Conservation (phyloP, 2,329 filamentous ascomycete genomes). For the Curvularia eragrostidis region DNA sequence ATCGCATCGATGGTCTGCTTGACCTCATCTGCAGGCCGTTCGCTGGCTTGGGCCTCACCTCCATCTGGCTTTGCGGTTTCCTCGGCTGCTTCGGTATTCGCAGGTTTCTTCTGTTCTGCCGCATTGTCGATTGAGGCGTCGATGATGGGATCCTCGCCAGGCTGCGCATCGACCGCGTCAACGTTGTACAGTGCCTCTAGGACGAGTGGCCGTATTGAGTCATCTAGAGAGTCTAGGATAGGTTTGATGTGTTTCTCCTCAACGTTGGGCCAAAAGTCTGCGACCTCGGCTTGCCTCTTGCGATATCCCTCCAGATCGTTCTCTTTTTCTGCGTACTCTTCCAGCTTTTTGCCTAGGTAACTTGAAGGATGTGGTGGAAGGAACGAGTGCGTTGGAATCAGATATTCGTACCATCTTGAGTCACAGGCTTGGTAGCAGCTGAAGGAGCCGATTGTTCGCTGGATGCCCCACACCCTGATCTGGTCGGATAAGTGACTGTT, state of each 20-base stretch:
- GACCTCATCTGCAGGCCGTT: constrained; percentile 25
- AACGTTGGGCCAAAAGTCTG: constrained; percentile 80
- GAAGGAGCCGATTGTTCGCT: constrained; percentile 87
- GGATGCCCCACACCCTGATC: constrained; percentile 94
- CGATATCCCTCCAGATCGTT: constrained; percentile 73
- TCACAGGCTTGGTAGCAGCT: constrained; percentile 96
- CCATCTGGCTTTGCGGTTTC: constrained; percentile 18
- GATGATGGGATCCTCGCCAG: constrained; percentile 42
- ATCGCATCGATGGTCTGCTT: constrained; percentile 34
- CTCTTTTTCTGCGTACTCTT: constrained; percentile 76
- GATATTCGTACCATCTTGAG: constrained; percentile 95
- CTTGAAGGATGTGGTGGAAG: constrained; percentile 90
- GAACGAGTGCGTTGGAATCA: constrained; percentile 92
- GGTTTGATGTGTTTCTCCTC: constrained; percentile 83
- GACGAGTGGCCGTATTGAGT: constrained; percentile 68
- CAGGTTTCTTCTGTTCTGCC: constrained; percentile 11
- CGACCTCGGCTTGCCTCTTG: constrained; percentile 76
- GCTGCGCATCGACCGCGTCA: constrained; percentile 38
- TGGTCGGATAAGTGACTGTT: constrained; percentile 84
- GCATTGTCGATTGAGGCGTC: constrained; percentile 39
- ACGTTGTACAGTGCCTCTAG: constrained; percentile 64
- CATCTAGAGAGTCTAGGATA: constrained; percentile 65
- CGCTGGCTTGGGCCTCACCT: constrained; percentile 15
- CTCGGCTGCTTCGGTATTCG: constrained; percentile 17
- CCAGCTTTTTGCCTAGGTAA: constrained; percentile 81